Conservation (phyloP, 257 asterid species). For the Nicotiana noctiflora region DNA sequence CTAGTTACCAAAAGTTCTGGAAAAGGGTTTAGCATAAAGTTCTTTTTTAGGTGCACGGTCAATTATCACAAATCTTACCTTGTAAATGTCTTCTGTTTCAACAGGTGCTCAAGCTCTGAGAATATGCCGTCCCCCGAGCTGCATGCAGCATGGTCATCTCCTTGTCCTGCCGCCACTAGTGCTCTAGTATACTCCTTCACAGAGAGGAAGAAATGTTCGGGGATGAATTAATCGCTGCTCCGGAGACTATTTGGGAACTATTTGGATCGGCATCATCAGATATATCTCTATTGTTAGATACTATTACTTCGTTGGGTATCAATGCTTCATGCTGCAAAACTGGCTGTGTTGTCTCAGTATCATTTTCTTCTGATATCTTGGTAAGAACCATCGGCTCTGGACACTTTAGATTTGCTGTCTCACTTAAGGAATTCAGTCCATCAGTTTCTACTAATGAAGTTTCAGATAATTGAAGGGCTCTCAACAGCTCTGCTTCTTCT, state of each 20-base stretch:
- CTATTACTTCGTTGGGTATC: slow-evolving; percentile 16
- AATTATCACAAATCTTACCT: slow-evolving; percentile 35
- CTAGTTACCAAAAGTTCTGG: neutral
- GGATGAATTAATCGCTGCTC: slow-evolving; percentile 25
- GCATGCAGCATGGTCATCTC: slow-evolving; percentile 25
- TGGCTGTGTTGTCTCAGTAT: slow-evolving; percentile 20
- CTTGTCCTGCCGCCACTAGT: slow-evolving; percentile 25
- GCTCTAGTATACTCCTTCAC: slow-evolving; percentile 36
- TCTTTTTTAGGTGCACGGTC: neutral
- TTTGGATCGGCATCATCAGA: slow-evolving; percentile 19
- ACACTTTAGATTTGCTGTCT: slow-evolving; percentile 16
- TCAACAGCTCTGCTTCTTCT: slow-evolving; percentile 70
- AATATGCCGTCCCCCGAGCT: slow-evolving; percentile 30
- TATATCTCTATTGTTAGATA: slow-evolving; percentile 18
- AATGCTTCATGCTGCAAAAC: slow-evolving; percentile 17
- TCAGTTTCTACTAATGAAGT: slow-evolving; percentile 23
- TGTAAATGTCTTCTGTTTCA: slow-evolving; percentile 65
- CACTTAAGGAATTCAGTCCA: slow-evolving; percentile 17
- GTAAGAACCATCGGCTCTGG: slow-evolving; percentile 25
- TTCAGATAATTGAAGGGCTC: slow-evolving; percentile 54
- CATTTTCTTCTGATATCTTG: slow-evolving; percentile 23
- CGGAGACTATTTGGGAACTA: slow-evolving; percentile 29
- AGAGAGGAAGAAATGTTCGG: slow-evolving; percentile 7
- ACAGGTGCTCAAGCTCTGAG: slow-evolving; percentile 66
- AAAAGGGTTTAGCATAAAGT: neutral